Base-by-base conservation (phyloP, 176 grass and related monocot species). In the Bonia amplexicaulis region DNA sequence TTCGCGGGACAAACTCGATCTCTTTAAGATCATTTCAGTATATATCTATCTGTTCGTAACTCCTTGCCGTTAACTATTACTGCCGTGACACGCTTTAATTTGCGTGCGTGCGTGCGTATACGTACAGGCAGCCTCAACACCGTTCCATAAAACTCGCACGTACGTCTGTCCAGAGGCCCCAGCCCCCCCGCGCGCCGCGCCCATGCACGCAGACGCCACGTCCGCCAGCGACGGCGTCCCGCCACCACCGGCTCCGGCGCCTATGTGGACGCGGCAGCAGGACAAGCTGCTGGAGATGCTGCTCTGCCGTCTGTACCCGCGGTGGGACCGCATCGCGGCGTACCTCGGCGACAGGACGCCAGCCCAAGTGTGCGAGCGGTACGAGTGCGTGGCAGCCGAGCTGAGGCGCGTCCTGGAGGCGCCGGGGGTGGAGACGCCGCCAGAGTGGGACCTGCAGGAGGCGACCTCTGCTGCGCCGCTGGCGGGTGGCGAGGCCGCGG, bases 231-330 rank as follows among this genome's bases (percentile, higher is more conserved):
- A 75, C 59, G 41, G 62, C 73, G 12, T 20, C 73, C 16, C 4
- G 33, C 47, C 59, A 1, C 31, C 78, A 17, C 19, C 65, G 45
- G 9, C 22, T 10, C 74, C 49, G 17, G 33, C 12, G 63, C 52
- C 49, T 22, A 44, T 6, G 7, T 88, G 86, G 80, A 83, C n/a
- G 2, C 86, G 72, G 44, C 57, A 59, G 55, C 48, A 88, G 1
- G 86, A 88, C 12, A 88, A 88, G 73, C 37, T 83, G 37, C 80
- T 88, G 66, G 73, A 88, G 80, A 13, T 88, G 44, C 80, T 83
- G 17, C 2, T 65, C 66, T 31, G 19, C 9, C 4, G 15, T 54
- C 23, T 31, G 44, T 3, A 31, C 44, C 51, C 15, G 5, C 10
- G 35, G 20, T 65, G 52, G 73, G 46, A 45, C 19, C 42, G 9